Base-by-base conservation (phyloP, 768 basidiomycete species). In the Exsudoporus frostii region DNA sequence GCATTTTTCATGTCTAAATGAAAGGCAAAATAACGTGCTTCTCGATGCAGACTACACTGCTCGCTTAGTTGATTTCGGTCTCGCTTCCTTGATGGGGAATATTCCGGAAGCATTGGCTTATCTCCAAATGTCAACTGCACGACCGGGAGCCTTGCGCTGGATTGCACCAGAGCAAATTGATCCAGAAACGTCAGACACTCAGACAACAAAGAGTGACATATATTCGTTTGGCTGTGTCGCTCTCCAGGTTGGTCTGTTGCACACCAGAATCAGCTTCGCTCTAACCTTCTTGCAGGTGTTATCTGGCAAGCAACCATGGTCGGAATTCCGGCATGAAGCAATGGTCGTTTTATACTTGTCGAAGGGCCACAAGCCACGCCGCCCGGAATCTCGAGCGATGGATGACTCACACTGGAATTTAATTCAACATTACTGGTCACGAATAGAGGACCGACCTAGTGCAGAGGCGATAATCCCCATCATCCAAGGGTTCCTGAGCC, bases 11-110 rank as follows among this genome's bases (percentile, higher is more conserved):
- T 36, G 7, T 9, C 42, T 48, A n/a, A 52, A 4, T 1, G 14
- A 4, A 9, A 8, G 32, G 43, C 19, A 66, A 62, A 64, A 52
- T 3, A 62, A 66, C 1, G 45, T 65, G 1, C 47, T 65, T 14
- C 14, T 65, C 2, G 55, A 57, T 1, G 41, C 25, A n/a, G 37
- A 57, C 7, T 57, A 70, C 22, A 70, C 67, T 20, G 76, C 72
- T 0, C 68, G 71, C 10, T 56, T 80, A 7, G 69, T 72, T 30
- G 78, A 79, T 49, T 80, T 80, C 41, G 78, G 78, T 1, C 51
- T 61, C 38, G 67, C 70, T 20, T 75, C 76, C 0, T 10, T 62
- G 13, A 36, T 52, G 8, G 59, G 53, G 2, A 55, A 46, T 6
- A 59, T 53, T 7, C 54, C 54, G 0, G 51, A 58, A 36, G 48